phyloP scores from a whole-genome alignment of 768 basidiomycete genomes.

The Kwoniella mangroviensis region DNA sequence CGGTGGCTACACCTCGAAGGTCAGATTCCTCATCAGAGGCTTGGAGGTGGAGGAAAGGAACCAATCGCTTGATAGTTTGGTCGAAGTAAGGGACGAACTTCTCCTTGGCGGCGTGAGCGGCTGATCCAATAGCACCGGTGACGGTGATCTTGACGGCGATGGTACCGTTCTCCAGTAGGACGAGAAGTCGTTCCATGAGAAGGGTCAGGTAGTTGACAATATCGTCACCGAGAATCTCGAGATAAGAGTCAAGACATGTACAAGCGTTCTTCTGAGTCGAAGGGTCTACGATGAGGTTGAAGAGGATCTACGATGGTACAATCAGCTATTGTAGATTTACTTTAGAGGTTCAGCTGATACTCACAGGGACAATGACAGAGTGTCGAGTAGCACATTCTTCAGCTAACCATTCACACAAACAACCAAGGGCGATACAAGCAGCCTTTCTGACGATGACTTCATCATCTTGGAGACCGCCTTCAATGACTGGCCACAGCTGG shows the following conservation, averaged over 20 bases:
- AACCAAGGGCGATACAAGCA: slow-evolving; percentile 92
- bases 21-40: slow-evolving; percentile 91
- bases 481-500: slow-evolving; percentile 92
- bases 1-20: slow-evolving; percentile 95
- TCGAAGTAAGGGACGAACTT: slow-evolving; percentile 93
- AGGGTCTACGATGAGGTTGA: slow-evolving; percentile 84
- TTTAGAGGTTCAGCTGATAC: slow-evolving; percentile 14
- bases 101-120: slow-evolving; percentile 91
- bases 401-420: slow-evolving; percentile 95
- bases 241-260: slow-evolving; percentile 91
- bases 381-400: slow-evolving; percentile 89
- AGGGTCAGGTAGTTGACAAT: slow-evolving; percentile 88
- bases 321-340: background rate
- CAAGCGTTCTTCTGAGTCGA: slow-evolving; percentile 91
- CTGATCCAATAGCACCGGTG: slow-evolving; percentile 96
- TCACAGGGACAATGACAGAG: slow-evolving; percentile 76
- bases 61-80: slow-evolving; percentile 82
- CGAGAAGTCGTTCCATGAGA: slow-evolving; percentile 91
- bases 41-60: slow-evolving; percentile 79
- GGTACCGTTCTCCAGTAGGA: slow-evolving; percentile 85
- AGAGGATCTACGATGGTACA: slow-evolving; percentile 70
- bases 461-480: slow-evolving; percentile 79
- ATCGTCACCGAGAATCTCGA: slow-evolving; percentile 86
- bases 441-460: slow-evolving; percentile 90
- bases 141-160: slow-evolving; percentile 87